Conservation (phyloP, 164 flowering plant genomes). For the Piper betle region DNA sequence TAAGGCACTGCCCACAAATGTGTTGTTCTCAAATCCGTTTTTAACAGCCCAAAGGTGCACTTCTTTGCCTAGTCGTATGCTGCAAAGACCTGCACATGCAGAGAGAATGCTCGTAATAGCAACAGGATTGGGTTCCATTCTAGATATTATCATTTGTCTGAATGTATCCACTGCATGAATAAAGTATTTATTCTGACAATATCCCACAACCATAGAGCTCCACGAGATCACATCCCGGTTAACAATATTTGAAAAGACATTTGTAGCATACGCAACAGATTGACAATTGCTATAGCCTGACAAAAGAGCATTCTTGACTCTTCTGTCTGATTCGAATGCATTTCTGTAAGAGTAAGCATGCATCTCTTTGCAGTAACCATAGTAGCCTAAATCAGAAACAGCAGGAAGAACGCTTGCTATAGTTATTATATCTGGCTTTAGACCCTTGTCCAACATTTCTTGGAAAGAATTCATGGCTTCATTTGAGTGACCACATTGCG, state of each 20-base stretch:
- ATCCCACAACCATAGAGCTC: constrained; percentile 26
- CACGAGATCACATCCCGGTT: constrained; percentile 21
- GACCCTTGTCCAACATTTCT: constrained; percentile 13
- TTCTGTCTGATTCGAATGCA: constrained; percentile 15
- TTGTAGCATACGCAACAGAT: constrained; percentile 8
- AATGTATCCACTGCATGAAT: constrained; percentile 14
- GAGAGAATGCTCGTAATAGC: constrained; percentile 19
- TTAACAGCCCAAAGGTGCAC: constrained; percentile 16
- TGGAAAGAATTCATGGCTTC: constrained; percentile 12
- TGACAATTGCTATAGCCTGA: constrained; percentile 14
- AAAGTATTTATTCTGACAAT: constrained; percentile 13
- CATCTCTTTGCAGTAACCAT: constrained; percentile 15
- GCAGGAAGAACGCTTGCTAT: constrained; percentile 20
- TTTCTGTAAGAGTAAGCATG: constrained; percentile 19
- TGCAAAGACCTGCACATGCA: constrained; percentile 15
- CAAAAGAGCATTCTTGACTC: constrained; percentile 22
- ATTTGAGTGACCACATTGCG: constrained; percentile 13
- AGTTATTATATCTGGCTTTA: constrained; percentile 15
- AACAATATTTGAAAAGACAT: constrained; percentile 5
- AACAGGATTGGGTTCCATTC: constrained; percentile 16
- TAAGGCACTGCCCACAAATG: constrained; percentile 21
- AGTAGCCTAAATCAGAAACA: constrained; percentile 10
- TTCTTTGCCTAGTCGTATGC: constrained; percentile 16
- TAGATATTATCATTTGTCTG: constrained; percentile 12
- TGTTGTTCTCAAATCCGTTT: constrained; percentile 12